Conservation (phyloP, 2,329 filamentous ascomycete species). For the Diaporthe longicolla region DNA sequence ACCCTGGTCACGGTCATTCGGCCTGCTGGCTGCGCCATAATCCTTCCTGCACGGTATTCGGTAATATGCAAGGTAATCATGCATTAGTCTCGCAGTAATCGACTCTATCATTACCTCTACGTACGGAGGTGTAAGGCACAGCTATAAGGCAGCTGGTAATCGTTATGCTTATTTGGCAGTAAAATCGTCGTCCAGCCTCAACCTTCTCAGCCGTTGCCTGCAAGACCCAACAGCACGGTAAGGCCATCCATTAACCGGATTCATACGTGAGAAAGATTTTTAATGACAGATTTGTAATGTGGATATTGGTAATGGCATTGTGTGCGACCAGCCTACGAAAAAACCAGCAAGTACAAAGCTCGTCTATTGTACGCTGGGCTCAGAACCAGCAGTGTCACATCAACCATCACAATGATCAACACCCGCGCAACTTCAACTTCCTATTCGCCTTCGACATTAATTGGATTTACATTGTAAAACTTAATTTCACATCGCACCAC, state of each 20-base stretch:
- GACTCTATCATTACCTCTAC: background rate
- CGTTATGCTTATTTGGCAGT: background rate
- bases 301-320: background rate
- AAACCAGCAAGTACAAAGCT: background rate
- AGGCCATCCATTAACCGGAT: background rate
- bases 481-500: background rate
- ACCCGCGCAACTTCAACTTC: background rate
- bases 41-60: background rate
- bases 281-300: background rate
- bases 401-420: background rate
- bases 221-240: background rate
- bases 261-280: background rate
- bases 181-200: background rate
- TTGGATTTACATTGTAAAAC: background rate
- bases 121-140: background rate
- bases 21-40: background rate
- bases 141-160: background rate
- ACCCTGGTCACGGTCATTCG: background rate
- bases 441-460: background rate
- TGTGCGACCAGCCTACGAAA: background rate
- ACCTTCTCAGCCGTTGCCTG: no score
- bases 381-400: background rate
- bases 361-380: background rate
- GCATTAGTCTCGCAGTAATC: background rate
- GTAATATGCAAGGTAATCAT: conserved; percentile 1